Conservation (phyloP, 805 yeast species). For the Yarrowia yakushimensis region DNA sequence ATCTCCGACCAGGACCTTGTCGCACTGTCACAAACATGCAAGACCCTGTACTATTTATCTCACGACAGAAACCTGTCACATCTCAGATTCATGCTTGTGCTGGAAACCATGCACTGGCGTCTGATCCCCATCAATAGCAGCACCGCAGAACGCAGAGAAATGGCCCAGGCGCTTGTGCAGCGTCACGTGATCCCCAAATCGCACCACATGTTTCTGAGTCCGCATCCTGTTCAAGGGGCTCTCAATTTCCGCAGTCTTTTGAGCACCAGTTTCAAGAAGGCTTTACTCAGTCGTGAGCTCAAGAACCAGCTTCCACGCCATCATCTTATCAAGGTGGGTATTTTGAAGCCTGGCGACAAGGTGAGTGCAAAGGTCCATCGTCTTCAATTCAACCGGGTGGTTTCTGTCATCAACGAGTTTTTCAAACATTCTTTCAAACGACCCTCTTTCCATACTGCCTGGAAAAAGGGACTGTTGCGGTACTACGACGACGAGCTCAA, state of each 20-base stretch:
- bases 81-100: neutral
- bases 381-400: conserved; percentile 10
- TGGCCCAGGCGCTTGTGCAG: neutral
- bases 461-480: conserved; percentile 4
- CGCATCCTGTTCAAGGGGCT: conserved; percentile 4
- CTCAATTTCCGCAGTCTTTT: neutral
- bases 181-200: conserved; percentile 2
- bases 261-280: neutral
- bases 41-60: neutral
- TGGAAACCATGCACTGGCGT: neutral
- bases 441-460: conserved; percentile 4
- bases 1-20: neutral
- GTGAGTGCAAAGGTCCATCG: neutral
- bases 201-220: conserved; percentile 1
- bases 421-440: conserved; percentile 19
- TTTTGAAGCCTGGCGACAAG: conserved; percentile 15
- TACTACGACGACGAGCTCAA: conserved; percentile 14
- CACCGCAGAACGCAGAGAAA: neutral
- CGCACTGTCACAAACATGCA: conserved; percentile 8
- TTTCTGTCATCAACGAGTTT: conserved; percentile 14
- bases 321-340: neutral
- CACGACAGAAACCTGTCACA: neutral
- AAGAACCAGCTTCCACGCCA: neutral
- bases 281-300: neutral
- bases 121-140: neutral